Conservation (phyloP, 257 asterid species). For the Solanum sitiens region DNA sequence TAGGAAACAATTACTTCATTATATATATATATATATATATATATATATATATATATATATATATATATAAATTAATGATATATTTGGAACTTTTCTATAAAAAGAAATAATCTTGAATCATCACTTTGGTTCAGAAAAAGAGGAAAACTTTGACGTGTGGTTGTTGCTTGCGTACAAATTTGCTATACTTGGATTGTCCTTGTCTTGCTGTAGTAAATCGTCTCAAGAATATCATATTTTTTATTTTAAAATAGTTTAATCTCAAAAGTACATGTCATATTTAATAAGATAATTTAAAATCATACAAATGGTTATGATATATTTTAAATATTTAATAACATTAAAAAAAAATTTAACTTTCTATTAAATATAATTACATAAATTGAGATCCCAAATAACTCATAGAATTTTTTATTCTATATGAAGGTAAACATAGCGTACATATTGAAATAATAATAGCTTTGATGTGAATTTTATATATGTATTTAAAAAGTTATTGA, state of each 20-base stretch:
- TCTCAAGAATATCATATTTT: no score
- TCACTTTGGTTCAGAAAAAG: neutral
- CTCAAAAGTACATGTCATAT: no score
- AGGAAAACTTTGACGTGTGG: neutral
- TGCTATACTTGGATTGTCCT: neutral
- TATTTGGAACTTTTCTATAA: no score
- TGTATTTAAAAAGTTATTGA: neutral
- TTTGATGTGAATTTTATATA: neutral
- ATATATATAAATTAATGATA: no score
- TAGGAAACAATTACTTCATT: no score
- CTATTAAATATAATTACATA: neutral
- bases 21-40: no score
- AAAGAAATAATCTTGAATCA: neutral
- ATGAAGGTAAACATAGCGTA: neutral
- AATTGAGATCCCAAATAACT: neutral
- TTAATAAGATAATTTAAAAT: neutral
- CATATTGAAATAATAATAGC: neutral
- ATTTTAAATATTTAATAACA: neutral
- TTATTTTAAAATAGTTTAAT: no score
- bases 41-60: no score
- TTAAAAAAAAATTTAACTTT: no score
- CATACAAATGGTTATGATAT: neutral
- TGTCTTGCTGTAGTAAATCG: neutral
- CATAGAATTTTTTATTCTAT: neutral
- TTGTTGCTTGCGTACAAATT: neutral